Base-by-base conservation (phyloP, 2,329 filamentous ascomycete genomes). In the Alternaria solani region DNA sequence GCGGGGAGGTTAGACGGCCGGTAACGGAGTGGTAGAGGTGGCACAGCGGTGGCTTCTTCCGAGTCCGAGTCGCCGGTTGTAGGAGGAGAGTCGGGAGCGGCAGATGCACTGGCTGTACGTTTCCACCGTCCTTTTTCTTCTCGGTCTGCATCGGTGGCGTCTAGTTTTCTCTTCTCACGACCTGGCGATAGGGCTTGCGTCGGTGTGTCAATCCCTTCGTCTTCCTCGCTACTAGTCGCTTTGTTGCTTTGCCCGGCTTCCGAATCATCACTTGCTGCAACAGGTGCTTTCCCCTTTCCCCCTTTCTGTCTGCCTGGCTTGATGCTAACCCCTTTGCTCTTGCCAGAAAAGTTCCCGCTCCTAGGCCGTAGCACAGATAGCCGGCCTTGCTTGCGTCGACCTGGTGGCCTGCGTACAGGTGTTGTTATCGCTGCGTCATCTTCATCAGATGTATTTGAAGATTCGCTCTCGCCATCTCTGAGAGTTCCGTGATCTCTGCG, bases 301-400 rank as follows among this genome's bases (percentile, higher is more conserved):
- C 34, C 63, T 49, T 64, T 72, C 34, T 64, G 63, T 44, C 41
- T 54, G 5, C 55, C 32, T 28, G 49, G 36, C 16, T 36, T 55
- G 39, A 59, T 54, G 23, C 51, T 51, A 16, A 66, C 55, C 7
- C 66, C 58, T 43, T 75, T 73, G 34, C 72, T 72, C 62, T 79
- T 79, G 32, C 76, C 77, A 1, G 75, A 76, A 42, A 65, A 75
- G 46, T 75, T 78, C 44, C 68, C 64, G 38, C 70, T 76, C 49
- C 63, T 79, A 0, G 78, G 78, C 39, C 78, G 68, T 1, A 79
- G 62, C 4, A 76, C 67, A 7, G 78, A 80, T 4, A 76, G 61
- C 11, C 68, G 68, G 1, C 76, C 76, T 59, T 71, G 74, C 52
- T 67, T 67, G 59, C 61, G 62, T 61, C 64, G 59, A 6, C 63